Percentiles rank a stretch among this genome's conserved stretches.
Conservation (phyloP, 257 asterid genomes). For the Rubia yunnanensis region DNA sequence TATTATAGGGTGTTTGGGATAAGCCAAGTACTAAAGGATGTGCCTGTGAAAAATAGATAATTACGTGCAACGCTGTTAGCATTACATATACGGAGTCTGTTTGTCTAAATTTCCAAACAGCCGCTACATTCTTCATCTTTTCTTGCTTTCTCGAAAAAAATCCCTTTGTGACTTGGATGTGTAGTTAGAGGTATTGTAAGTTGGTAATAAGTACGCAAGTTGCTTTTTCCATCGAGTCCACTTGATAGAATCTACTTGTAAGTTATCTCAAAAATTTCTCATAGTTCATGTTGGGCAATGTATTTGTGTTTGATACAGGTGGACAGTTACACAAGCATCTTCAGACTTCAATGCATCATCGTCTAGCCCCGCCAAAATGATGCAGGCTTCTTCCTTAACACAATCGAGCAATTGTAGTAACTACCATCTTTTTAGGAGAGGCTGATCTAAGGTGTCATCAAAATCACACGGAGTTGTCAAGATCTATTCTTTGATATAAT, state of each 20-base stretch:
- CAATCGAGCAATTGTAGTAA: background rate
- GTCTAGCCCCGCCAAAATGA: conserved; percentile 24
- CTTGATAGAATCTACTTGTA: background rate
- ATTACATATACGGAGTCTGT: no score
- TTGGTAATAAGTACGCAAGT: background rate
- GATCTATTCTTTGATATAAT: background rate
- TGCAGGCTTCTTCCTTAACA: background rate
- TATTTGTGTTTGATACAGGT: conserved; percentile 29
- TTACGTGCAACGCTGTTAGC: no score
- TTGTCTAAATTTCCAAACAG: background rate
- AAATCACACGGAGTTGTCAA: background rate
- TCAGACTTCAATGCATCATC: conserved; percentile 25
- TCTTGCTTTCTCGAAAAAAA: background rate
- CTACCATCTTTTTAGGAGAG: background rate
- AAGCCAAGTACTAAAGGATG: background rate
- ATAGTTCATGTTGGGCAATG: background rate
- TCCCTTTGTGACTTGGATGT: background rate
- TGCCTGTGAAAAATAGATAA: background rate
- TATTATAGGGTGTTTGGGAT: no score
- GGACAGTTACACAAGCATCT: conserved; percentile 33
- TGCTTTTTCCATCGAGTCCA: background rate
- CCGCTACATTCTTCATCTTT: background rate
- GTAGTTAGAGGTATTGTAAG: background rate
- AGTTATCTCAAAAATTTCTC: background rate
- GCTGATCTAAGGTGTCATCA: background rate